Evolutionary conservation across 129 eudicot species (phyloP).

Genomic region (Gnaphalium uliginosum): DNA sequence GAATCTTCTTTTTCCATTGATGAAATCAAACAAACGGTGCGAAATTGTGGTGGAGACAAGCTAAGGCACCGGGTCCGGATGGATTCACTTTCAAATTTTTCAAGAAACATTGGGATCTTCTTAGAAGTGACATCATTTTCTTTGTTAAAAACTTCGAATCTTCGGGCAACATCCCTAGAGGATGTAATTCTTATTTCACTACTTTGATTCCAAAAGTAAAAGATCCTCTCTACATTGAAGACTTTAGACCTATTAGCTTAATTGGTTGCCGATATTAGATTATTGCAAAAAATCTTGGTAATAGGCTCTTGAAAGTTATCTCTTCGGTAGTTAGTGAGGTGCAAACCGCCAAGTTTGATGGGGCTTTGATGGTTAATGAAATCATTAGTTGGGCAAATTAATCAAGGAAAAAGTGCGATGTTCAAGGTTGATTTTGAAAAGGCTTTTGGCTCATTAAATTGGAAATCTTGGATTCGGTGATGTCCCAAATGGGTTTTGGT

Average conservation of each 20-base stretch:
- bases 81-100: not conserved
- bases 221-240: not conserved
- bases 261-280: not conserved
- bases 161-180: not conserved
- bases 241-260: not conserved
- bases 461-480: too few species aligned
- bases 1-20: not conserved
- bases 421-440: too few species aligned
- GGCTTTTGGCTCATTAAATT: too few species aligned
- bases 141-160: not conserved
- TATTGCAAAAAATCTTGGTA: not conserved
- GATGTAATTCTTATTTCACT: not conserved
- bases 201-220: not conserved
- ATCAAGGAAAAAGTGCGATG: too few species aligned
- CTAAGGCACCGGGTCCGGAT: not conserved
- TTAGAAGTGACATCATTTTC: not conserved
- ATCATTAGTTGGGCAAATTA: too few species aligned
- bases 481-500: too few species aligned
- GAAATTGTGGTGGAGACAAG: not conserved
- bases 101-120: not conserved
- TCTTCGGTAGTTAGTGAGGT: too few species aligned
- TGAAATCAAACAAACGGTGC: not conserved
- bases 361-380: too few species aligned
- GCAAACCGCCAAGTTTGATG: too few species aligned
- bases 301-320: too few species aligned